phyloP scores from a whole-genome alignment of 139 green algal species.

The Dunaliella primolecta region DNA sequence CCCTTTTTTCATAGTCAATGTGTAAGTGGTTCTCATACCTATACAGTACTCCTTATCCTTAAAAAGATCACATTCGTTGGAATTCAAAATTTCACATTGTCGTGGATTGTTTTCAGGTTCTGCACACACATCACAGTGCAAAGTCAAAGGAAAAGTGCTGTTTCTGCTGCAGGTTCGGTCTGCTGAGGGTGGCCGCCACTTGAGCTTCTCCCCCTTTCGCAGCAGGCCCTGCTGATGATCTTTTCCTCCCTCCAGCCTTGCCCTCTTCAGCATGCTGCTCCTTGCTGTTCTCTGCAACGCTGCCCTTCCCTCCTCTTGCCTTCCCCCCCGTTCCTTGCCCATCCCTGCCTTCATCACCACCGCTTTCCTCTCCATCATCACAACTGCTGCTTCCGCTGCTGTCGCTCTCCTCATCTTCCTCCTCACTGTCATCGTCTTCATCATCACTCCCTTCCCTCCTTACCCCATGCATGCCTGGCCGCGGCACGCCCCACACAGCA shows the following conservation, averaged over 20 bases:
- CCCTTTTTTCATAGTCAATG: too few relatives aligned
- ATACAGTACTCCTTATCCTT: too few relatives aligned
- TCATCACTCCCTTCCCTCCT: neutral
- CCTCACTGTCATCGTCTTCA: conserved; percentile 1
- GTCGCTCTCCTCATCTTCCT: conserved; percentile 3
- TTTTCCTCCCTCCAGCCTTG: too few relatives aligned
- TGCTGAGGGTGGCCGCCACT: neutral
- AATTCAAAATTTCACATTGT: too few relatives aligned
- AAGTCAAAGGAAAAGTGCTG: neutral
- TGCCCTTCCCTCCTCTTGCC: neutral
- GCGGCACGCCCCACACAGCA: neutral
- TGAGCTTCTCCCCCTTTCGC: neutral
- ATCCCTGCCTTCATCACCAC: neutral
- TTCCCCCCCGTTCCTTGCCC: neutral
- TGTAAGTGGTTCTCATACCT: too few relatives aligned
- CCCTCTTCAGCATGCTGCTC: too few relatives aligned
- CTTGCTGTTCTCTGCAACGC: too few relatives aligned
- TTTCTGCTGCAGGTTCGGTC: neutral
- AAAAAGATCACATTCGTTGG: too few relatives aligned
- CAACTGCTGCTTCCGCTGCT: neutral
- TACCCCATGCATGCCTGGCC: neutral
- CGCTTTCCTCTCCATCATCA: neutral
- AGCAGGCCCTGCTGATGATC: neutral
- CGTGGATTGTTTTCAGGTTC: too few relatives aligned
- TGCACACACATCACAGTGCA: neutral